Conservation (phyloP, 768 basidiomycete species). For the Obba rivulosa region DNA sequence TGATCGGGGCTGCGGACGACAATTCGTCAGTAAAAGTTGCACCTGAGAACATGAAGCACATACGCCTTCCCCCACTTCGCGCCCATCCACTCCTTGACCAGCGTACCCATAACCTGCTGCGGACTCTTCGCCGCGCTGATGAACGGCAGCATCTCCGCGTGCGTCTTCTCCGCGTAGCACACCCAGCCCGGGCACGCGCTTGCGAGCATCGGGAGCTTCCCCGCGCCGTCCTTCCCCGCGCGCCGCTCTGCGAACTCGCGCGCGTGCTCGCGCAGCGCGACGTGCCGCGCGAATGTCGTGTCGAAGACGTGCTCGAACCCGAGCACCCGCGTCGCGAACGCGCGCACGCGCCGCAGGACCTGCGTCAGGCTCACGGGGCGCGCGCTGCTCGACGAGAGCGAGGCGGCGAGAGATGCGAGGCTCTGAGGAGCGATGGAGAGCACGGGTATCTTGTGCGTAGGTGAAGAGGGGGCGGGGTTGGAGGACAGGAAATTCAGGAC, state of each 20-base stretch:
- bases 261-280: constrained; percentile 77
- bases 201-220: constrained; percentile 70
- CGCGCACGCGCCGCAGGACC: constrained; percentile 65
- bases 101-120: constrained; percentile 88
- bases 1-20: constrained; percentile 58
- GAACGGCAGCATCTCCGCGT: constrained; percentile 88
- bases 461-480: constrained; percentile 38
- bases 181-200: constrained; percentile 99
- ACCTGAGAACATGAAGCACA: constrained; percentile 25
- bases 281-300: constrained; percentile 89
- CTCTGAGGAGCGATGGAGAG: constrained; percentile 89
- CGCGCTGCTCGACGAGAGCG: constrained; percentile 41
- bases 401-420: constrained; percentile 75
- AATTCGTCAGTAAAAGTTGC: not conserved
- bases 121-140: constrained; percentile 87
- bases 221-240: constrained; percentile 20
- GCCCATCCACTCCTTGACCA: constrained; percentile 89
- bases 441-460: constrained; percentile 53
- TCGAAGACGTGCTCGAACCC: constrained; percentile 86
- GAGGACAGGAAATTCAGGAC: constrained; percentile 72
- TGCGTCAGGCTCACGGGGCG: constrained; percentile 43
- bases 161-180: constrained; percentile 98
- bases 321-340: constrained; percentile 61
- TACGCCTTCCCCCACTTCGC: constrained; percentile 61
- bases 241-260: constrained; percentile 77